Evolutionary conservation across 75 land plant species (phyloP).

Genomic region (Pinus albicaulis): DNA sequence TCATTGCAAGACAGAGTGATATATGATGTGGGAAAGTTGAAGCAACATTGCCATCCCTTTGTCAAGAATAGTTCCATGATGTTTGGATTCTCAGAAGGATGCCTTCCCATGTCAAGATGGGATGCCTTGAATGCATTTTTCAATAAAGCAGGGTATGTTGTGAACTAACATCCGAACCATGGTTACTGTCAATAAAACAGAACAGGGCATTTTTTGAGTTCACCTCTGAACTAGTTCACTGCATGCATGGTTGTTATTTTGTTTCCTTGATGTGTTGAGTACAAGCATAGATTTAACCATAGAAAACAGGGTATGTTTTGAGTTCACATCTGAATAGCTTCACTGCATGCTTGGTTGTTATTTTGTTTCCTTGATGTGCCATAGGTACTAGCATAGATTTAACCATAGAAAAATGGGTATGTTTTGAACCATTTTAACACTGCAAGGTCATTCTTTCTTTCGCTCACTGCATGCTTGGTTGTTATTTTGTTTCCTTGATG

Average conservation of each 20-base stretch:
- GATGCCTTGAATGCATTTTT: slow-evolving; percentile 70
- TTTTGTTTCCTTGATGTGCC: background rate
- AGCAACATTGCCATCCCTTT: slow-evolving; percentile 59
- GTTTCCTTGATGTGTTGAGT: background rate
- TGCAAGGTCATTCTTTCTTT: no score
- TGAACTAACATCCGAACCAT: background rate
- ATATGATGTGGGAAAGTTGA: slow-evolving; percentile 52
- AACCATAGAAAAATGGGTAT: background rate
- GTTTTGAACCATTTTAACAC: no score
- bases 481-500: no score
- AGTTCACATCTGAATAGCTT: no score
- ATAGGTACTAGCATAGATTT: background rate
- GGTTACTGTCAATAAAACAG: no score
- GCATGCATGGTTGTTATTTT: background rate
- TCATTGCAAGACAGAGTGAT: slow-evolving; percentile 87
- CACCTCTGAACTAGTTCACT: background rate
- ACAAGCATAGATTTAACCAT: background rate
- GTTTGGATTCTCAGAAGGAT: slow-evolving; percentile 88
- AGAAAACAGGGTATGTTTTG: background rate
- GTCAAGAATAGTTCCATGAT: slow-evolving; percentile 34
- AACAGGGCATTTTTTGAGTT: no score
- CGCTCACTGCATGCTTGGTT: no score
- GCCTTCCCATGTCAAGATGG: slow-evolving; percentile 83
- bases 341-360: no score
- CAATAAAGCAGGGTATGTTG: slow-evolving; percentile 58